Conservation (phyloP, 768 basidiomycete species). For the Saitozyma sp. region DNA sequence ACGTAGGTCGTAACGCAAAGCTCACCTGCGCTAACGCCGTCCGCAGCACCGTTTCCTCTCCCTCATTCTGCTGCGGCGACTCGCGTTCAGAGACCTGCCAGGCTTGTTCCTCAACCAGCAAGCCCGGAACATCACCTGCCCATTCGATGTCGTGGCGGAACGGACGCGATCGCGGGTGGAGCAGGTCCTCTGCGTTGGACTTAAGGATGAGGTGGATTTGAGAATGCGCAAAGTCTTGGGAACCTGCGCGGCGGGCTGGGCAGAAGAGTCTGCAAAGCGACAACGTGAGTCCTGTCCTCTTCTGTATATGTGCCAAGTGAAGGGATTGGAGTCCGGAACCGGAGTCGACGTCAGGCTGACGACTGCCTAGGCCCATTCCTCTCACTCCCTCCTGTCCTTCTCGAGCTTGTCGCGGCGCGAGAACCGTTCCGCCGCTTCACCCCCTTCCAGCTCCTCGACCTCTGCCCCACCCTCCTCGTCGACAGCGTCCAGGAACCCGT, state of each 20-base stretch:
- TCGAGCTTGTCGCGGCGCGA: slow-evolving; percentile 30
- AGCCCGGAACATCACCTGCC: slow-evolving; percentile 26
- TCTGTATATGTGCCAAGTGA: background rate
- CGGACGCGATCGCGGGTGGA: slow-evolving; percentile 35
- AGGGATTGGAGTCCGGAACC: background rate
- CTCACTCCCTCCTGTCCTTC: slow-evolving; percentile 37
- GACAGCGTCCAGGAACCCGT: slow-evolving; percentile 33
- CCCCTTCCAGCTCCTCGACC: slow-evolving; percentile 37
- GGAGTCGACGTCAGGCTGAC: background rate
- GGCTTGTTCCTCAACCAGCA: slow-evolving; percentile 36
- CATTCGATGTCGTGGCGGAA: slow-evolving; percentile 41
- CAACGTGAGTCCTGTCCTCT: slow-evolving; percentile 31
- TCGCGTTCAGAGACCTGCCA: slow-evolving; percentile 34
- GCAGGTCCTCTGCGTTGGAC: slow-evolving; percentile 38
- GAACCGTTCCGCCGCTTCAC: slow-evolving; percentile 45
- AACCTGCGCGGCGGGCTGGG: slow-evolving; percentile 36
- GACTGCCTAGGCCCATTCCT: slow-evolving; percentile 30
- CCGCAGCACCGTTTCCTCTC: slow-evolving; percentile 37
- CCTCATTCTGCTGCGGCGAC: slow-evolving; percentile 32
- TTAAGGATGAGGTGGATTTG: slow-evolving; percentile 43
- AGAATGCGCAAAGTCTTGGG: slow-evolving; percentile 44
- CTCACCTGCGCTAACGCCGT: background rate
- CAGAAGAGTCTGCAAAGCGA: slow-evolving; percentile 27
- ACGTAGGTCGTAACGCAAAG: slow-evolving; percentile 21
- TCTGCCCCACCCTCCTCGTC: slow-evolving; percentile 36